Evolutionary conservation across 2,329 filamentous ascomycete genomes (phyloP), one percentile per base, ranked within the genome.

Genomic region (Epichloe uncinata): DNA sequence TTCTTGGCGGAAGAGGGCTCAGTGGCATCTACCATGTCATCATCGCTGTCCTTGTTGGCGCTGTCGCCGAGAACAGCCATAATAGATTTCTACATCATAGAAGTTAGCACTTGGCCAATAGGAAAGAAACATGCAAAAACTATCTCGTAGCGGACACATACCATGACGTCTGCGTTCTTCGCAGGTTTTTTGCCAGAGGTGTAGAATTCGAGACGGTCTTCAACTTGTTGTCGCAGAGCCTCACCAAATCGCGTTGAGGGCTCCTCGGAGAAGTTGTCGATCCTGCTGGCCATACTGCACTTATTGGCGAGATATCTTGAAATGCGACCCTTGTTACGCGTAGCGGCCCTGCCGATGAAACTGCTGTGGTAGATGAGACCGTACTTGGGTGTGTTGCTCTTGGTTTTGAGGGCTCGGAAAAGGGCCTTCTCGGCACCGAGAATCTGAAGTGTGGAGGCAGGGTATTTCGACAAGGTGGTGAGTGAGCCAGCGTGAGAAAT

Each of bases 231-330:
- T 69, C 84, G 88, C 57, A 98, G 76, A 47, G 82, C 91, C 71
- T 96, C 86, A 61, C 93, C 93, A 61, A 95, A 98, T 61, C 85
- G 89, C 50, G 85, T 87, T 3, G 87, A 88, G n/a, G 94, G 93
- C 56, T 82, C 75, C 67, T 95, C 90, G 7, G 89, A 91, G 73
- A 98, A 98, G 77, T 94, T 95, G 73, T 98, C 93, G 68, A 98
- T 97, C 71, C 93, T 84, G 47, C 84, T 88, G 47, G 93, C 94
- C 63, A 98, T 97, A 57, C 85, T 90, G 71, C 89, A 95, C 78
- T 98, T 98, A 78, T 98, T 98, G 68, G 93, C 94, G 48, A 98
- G 78, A 73, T 97, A 98, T 64, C 93, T 81, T 20, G 90, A 96
- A 64, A 98, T 96, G 61, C 94, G 84, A 58, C 93, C 93, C 81